Evolutionary conservation across 164 flowering plant species (phyloP).

Genomic region (Macadamia integrifolia): DNA sequence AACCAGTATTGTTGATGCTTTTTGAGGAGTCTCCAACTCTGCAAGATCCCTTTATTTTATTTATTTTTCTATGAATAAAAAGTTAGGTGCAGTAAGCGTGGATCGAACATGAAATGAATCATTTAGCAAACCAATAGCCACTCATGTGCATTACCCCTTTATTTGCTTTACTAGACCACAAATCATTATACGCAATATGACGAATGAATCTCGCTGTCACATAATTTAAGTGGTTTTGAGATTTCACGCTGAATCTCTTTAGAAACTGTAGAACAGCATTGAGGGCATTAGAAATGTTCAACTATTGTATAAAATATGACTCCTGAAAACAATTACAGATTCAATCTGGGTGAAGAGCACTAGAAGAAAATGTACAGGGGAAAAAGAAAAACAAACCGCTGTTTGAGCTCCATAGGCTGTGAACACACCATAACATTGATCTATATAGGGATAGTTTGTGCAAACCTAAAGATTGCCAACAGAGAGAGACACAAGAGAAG

Average conservation of each 20-base stretch:
- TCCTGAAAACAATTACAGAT: neutral
- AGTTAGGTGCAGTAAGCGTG: too few species aligned
- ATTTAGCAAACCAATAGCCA: too few species aligned
- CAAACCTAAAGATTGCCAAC: slow-evolving; percentile 31
- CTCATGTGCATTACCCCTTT: too few species aligned
- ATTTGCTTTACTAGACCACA: too few species aligned
- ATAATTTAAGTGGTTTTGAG: neutral
- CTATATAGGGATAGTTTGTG: slow-evolving; percentile 49
- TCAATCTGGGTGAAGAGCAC: neutral
- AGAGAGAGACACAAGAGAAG: neutral
- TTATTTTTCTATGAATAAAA: too few species aligned
- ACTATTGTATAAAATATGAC: neutral
- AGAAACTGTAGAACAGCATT: neutral
- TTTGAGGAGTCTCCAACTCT: too few species aligned
- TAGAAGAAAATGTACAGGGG: neutral
- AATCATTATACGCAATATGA: too few species aligned
- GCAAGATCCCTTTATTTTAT: too few species aligned
- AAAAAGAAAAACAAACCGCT: slow-evolving; percentile 32
- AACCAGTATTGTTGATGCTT: too few species aligned
- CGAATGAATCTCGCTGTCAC: neutral
- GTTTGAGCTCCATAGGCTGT: slow-evolving; percentile 58
- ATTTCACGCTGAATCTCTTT: neutral
- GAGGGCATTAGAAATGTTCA: neutral
- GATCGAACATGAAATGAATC: too few species aligned
- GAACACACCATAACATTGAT: slow-evolving; percentile 52